A percentile compares a stretch with the other conserved stretches of the same genome.
These are phyloP conservation scores for Camellia sinensis DNA, from an alignment of 148 eudicot species.

Conservation along the genomic window DNA sequence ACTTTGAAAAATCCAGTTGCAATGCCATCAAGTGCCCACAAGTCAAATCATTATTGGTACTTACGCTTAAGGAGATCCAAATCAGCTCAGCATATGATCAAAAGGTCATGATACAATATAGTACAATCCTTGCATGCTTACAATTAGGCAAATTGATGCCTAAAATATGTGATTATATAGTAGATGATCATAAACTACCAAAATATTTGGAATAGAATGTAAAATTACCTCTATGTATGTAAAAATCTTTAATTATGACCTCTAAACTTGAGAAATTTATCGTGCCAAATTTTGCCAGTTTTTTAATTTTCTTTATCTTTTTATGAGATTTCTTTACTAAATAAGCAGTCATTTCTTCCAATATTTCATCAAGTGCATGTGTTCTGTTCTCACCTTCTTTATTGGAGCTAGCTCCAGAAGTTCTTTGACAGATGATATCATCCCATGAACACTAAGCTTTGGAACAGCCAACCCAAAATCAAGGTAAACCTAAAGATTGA, in stretches of 20 bases:
- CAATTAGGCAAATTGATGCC: too few species aligned
- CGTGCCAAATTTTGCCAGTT: neutral
- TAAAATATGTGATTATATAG: too few species aligned
- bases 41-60: too few species aligned
- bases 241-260: neutral
- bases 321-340: neutral
- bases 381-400: constrained; percentile 59
- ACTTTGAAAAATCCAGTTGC: too few species aligned
- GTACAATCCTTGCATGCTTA: too few species aligned
- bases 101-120: too few species aligned
- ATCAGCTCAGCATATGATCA: too few species aligned
- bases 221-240: too few species aligned
- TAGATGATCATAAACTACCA: too few species aligned
- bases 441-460: constrained; percentile 82
- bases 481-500: constrained; percentile 63
- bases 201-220: too few species aligned
- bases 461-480: constrained; percentile 91
- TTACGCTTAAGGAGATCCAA: too few species aligned
- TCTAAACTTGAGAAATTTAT: neutral
- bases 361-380: constrained; percentile 1
- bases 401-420: constrained; percentile 88
- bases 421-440: constrained; percentile 80
- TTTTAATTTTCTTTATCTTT: neutral
- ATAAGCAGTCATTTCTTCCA: neutral
- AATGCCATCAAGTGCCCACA: too few species aligned